A percentile compares a stretch with the other conserved stretches of the same genome.
Conservation (phyloP, 2,329 filamentous ascomycete species). For the Conoideocrella luteorostrata region DNA sequence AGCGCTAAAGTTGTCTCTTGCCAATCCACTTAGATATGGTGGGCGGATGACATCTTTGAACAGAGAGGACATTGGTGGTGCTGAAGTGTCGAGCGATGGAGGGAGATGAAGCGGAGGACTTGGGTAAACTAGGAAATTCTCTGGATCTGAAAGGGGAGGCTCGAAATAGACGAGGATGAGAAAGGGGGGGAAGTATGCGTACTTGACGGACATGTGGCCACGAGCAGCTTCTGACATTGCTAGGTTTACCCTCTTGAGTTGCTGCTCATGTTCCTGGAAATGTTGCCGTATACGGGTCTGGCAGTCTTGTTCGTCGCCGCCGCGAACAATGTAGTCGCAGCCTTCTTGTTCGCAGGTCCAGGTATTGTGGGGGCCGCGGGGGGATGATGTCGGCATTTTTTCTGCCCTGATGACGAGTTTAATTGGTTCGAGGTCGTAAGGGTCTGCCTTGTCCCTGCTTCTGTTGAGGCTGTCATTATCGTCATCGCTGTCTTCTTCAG, state of each 20-base stretch:
- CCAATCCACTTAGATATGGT: slow-evolving; percentile 13
- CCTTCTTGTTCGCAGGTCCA: slow-evolving; percentile 62
- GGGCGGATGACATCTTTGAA: slow-evolving; percentile 1
- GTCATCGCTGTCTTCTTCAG: slow-evolving; percentile 9
- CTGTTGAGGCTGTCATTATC: slow-evolving; percentile 1
- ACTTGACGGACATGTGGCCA: slow-evolving; percentile 52
- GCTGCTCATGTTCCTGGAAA: slow-evolving; percentile 51
- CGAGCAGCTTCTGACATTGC: slow-evolving; percentile 51
- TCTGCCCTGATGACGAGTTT: slow-evolving; percentile 44
- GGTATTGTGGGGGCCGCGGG: slow-evolving; percentile 53
- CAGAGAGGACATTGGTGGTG: neutral
- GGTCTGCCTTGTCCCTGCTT: slow-evolving; percentile 8
- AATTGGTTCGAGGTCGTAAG: slow-evolving; percentile 23
- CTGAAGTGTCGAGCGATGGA: slow-evolving; percentile 2
- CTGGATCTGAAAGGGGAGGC: slow-evolving; percentile 5
- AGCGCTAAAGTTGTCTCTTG: slow-evolving; percentile 16
- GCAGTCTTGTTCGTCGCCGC: slow-evolving; percentile 49
- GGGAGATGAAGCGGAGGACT: slow-evolving; percentile 8
- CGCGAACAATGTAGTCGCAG: slow-evolving; percentile 58
- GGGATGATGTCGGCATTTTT: slow-evolving; percentile 39
- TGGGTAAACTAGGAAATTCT: too few relatives aligned
- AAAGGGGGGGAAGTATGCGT: slow-evolving; percentile 33
- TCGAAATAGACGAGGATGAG: slow-evolving; percentile 24
- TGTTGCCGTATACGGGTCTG: slow-evolving; percentile 54
- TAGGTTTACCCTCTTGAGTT: slow-evolving; percentile 43